A percentile compares a stretch with the other conserved stretches of the same genome.
phyloP scores from a whole-genome alignment of 768 basidiomycete genomes.

The Tremella mesenterica region DNA sequence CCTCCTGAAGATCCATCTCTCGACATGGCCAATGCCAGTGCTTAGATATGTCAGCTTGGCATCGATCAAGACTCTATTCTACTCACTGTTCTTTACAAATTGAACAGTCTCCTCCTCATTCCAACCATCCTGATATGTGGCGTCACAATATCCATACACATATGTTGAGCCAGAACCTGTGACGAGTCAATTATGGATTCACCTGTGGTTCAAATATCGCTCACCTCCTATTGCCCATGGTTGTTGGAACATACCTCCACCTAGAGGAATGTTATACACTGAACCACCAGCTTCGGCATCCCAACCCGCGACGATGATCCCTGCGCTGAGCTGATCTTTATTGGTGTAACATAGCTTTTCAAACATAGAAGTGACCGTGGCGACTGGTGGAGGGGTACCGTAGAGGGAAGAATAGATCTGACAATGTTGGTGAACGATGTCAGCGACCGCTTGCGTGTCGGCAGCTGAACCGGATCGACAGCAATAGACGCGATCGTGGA shows the following conservation, averaged over 20 bases:
- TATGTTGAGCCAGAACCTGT: constrained; percentile 91
- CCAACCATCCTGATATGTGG: constrained; percentile 93
- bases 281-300: constrained; percentile 81
- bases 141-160: constrained; percentile 98
- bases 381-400: constrained; percentile 65
- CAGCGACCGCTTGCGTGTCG: constrained; percentile 90
- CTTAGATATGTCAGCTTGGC: constrained; percentile 46
- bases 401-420: constrained; percentile 62
- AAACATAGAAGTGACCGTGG: constrained; percentile 71
- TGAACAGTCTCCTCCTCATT: constrained; percentile 77
- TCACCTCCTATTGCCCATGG: constrained; percentile 97
- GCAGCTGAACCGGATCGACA: constrained; percentile 97
- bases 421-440: constrained; percentile 72
- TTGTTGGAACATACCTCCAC: constrained; percentile 91
- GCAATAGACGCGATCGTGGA: constrained; percentile 98
- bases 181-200: neutral
- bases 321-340: constrained; percentile 79
- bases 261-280: constrained; percentile 94
- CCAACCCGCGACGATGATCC: constrained; percentile 98
- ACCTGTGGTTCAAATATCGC: constrained; percentile 21
- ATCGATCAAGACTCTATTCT: neutral
- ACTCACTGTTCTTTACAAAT: constrained; percentile 92
- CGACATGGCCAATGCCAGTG: constrained; percentile 89
- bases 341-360: constrained; percentile 84
- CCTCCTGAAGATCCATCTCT: constrained; percentile 97